A percentile compares a stretch with the other conserved stretches of the same genome.
Evolutionary conservation across 345 rosid genomes (phyloP).

Genomic region (Camelina laxa): DNA sequence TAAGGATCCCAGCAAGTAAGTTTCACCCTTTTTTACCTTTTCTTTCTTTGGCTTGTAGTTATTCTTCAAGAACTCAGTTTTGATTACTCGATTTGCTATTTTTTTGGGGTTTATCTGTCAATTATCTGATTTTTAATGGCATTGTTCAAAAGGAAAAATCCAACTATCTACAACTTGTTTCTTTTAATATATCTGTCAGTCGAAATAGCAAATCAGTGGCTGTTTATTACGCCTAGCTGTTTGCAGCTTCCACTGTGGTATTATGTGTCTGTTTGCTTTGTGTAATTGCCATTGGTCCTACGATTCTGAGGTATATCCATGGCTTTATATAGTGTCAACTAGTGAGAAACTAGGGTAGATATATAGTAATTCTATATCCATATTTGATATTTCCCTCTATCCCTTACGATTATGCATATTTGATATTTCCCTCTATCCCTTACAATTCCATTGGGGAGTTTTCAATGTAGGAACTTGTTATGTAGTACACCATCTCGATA

Average conservation of each 20-base stretch:
- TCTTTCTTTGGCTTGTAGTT: neutral
- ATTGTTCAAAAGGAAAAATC: neutral
- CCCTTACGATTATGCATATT: neutral
- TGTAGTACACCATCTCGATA: slow-evolving; percentile 6
- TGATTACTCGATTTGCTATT: neutral
- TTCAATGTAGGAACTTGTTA: neutral
- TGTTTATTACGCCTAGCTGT: neutral
- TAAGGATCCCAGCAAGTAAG: slow-evolving; percentile 69
- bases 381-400: neutral
- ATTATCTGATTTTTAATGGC: neutral
- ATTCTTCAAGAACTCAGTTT: neutral
- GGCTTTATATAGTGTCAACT: neutral
- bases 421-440: neutral
- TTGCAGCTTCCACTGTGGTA: neutral
- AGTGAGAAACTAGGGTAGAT: neutral
- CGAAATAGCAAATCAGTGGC: neutral
- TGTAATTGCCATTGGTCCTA: neutral
- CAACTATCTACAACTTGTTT: neutral
- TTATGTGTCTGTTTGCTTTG: neutral
- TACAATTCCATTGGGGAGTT: neutral
- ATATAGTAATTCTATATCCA: neutral
- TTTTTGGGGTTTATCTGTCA: neutral
- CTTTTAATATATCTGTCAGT: neutral
- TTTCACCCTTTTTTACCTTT: neutral
- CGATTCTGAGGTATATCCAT: neutral